phyloP scores from a whole-genome alignment of 345 rosid species.

The Rubroshorea leprosula region DNA sequence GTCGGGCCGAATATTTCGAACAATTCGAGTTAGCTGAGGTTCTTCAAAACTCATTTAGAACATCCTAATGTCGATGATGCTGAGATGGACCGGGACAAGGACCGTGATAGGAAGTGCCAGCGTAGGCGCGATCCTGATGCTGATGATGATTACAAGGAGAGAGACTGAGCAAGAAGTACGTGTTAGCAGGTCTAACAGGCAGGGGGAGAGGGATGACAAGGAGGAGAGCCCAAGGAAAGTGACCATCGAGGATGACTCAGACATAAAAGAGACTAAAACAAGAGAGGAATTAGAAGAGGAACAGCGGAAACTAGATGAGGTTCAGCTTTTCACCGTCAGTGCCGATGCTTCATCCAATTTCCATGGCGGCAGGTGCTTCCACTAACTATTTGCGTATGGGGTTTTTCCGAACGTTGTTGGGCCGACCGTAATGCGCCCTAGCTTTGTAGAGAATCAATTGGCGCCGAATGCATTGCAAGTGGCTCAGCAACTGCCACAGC shows the following conservation, averaged over 20 bases:
- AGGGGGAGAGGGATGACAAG: slow-evolving; percentile 43
- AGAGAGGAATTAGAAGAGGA: slow-evolving; percentile 82
- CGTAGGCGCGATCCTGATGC: slow-evolving; percentile 58
- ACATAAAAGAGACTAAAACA: slow-evolving; percentile 48
- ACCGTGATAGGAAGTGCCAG: slow-evolving; percentile 46
- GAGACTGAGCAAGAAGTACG: slow-evolving; percentile 53
- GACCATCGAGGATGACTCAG: slow-evolving; percentile 45
- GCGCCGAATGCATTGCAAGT: slow-evolving; percentile 20
- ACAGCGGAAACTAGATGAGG: slow-evolving; percentile 73
- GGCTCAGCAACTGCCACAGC: slow-evolving; percentile 17
- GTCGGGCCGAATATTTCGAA: slow-evolving; percentile 95
- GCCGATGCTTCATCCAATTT: slow-evolving; percentile 1
- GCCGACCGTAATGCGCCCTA: slow-evolving; percentile 23
- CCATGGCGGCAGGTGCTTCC: slow-evolving; percentile 19
- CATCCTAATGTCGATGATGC: slow-evolving; percentile 80
- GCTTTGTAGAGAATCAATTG: slow-evolving; percentile 18
- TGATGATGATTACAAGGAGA: slow-evolving; percentile 54
- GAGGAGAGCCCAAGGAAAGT: slow-evolving; percentile 55
- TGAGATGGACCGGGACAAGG: slow-evolving; percentile 60
- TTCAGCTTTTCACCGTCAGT: slow-evolving; percentile 10
- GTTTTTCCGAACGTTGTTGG: slow-evolving; percentile 33
- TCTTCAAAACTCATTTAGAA: slow-evolving; percentile 99
- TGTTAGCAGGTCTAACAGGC: slow-evolving; percentile 49
- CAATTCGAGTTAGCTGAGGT: slow-evolving; percentile 87
- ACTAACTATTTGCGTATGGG: slow-evolving; percentile 63